Percentiles rank a stretch among this genome's conserved stretches.
phyloP scores from a whole-genome alignment of 106 monocot species.

The Dioscorea dumetorum region DNA sequence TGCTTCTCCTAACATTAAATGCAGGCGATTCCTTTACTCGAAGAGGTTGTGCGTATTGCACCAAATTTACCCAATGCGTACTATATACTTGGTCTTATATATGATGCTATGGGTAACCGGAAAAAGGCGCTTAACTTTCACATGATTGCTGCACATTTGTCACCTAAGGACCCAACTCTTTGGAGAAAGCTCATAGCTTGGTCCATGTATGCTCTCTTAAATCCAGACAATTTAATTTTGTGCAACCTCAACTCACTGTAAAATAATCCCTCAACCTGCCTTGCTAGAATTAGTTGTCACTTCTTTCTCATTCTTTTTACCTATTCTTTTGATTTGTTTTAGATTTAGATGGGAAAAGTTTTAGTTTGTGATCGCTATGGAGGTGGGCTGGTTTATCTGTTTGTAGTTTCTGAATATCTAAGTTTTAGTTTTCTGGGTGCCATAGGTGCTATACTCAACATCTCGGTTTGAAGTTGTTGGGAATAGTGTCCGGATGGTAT shows the following conservation, averaged over 20 bases:
- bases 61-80: slow-evolving; percentile 78
- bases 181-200: slow-evolving; percentile 88
- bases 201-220: slow-evolving; percentile 61
- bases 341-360: no score
- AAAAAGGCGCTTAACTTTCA: slow-evolving; percentile 75
- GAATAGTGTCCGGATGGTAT: no score
- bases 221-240: not conserved
- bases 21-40: slow-evolving; percentile 71
- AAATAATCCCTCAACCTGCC: no score
- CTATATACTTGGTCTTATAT: slow-evolving; percentile 75
- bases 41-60: slow-evolving; percentile 73
- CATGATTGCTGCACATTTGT: slow-evolving; percentile 81
- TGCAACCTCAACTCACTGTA: not conserved
- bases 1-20: slow-evolving; percentile 6
- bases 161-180: slow-evolving; percentile 80
- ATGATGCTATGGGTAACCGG: slow-evolving; percentile 56
- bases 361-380: no score
- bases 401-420: no score
- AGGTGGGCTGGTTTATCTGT: no score
- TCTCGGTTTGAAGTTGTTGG: no score
- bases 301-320: no score
- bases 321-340: no score
- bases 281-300: no score
- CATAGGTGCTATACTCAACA: no score
- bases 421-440: no score